Evolutionary conservation across 2,329 filamentous ascomycete species (phyloP).

Genomic region (Piedraia hortae): DNA sequence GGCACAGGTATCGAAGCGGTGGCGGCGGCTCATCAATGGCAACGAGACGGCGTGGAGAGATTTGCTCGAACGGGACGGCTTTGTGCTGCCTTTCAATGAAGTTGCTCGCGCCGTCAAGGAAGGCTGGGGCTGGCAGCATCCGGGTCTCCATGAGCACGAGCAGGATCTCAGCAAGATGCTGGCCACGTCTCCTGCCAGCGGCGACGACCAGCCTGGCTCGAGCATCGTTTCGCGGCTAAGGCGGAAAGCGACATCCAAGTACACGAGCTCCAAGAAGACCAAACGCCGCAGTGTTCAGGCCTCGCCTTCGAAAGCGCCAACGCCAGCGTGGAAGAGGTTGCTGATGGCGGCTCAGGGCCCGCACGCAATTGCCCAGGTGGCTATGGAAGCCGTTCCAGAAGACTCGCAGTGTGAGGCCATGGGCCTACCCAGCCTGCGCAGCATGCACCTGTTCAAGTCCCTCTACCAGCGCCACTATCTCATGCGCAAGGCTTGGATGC

Average conservation of each 20-base stretch:
- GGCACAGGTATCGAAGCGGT: constrained; percentile 79
- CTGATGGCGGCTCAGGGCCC: constrained; percentile 44
- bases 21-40: constrained; percentile 70
- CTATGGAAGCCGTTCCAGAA: constrained; percentile 45
- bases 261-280: constrained; percentile 17
- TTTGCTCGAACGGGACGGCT: constrained; percentile 63
- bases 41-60: constrained; percentile 95
- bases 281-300: constrained; percentile 17
- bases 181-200: not conserved
- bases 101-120: constrained; percentile 62
- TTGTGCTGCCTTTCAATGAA: constrained; percentile 50
- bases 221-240: constrained; percentile 6
- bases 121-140: constrained; percentile 95
- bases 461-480: constrained; percentile 80
- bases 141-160: constrained; percentile 41
- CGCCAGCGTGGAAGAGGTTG: constrained; percentile 20
- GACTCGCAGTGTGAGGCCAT: constrained; percentile 34
- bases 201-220: constrained; percentile 9
- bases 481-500: constrained; percentile 81
- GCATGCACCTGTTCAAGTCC: constrained; percentile 84
- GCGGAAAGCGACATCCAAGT: constrained; percentile 6
- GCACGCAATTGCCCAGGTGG: constrained; percentile 60
- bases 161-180: constrained; percentile 38
- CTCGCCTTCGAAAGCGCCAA: constrained; percentile 15
- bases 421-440: constrained; percentile 49